Percentiles rank a stretch among this genome's conserved stretches.
Conservation (phyloP, 176 grass and related monocot species). For the Cenchrus purpureus region DNA sequence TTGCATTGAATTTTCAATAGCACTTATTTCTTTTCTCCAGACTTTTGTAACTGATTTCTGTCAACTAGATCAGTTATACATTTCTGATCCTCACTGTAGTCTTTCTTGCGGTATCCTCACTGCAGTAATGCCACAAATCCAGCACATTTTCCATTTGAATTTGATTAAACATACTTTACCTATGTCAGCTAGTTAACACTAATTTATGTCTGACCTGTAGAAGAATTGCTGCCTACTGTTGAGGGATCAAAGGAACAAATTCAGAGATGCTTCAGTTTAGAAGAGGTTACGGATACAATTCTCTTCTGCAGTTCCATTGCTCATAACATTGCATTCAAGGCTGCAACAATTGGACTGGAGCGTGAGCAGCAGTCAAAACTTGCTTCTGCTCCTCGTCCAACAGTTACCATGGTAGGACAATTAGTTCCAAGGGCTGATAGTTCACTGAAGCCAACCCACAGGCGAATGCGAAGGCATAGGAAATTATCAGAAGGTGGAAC, state of each 20-base stretch:
- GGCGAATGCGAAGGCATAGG: conserved; percentile 46
- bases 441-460: conserved; percentile 40
- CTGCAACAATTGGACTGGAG: conserved; percentile 68
- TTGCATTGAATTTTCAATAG: not conserved
- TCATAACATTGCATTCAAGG: conserved; percentile 76
- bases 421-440: conserved; percentile 38
- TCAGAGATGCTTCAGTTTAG: conserved; percentile 71
- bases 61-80: not conserved
- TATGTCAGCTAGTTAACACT: conserved; percentile 11
- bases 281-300: conserved; percentile 84
- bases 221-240: conserved; percentile 41
- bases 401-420: conserved; percentile 50
- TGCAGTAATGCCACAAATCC: not conserved
- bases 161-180: conserved; percentile 11
- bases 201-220: conserved; percentile 37
- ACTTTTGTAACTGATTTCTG: not conserved
- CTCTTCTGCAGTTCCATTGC: conserved; percentile 80
- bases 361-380: conserved; percentile 48
- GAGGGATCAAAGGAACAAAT: conserved; percentile 55
- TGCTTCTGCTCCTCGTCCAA: conserved; percentile 15
- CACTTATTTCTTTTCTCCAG: not conserved
- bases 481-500: conserved; percentile 69
- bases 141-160: not conserved
- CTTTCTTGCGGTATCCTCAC: too few relatives aligned
- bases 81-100: not conserved